phyloP scores from a whole-genome alignment of 768 basidiomycete genomes.

The Amanita rubescens region DNA sequence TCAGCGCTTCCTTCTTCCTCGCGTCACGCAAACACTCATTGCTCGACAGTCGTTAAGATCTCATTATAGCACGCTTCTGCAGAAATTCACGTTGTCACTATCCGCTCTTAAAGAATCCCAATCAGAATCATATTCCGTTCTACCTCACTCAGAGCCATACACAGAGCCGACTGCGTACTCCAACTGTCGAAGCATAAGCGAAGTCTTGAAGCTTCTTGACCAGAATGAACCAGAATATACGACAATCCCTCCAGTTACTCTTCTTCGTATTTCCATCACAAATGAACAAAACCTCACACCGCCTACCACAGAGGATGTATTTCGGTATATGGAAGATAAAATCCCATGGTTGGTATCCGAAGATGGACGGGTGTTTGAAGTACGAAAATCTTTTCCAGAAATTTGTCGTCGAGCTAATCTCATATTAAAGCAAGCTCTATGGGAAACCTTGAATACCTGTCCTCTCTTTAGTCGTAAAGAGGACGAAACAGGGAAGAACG shows the following conservation, averaged over 20 bases:
- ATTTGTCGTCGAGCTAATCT: not conserved
- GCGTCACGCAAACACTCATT: slow-evolving; percentile 46
- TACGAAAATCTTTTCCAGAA: slow-evolving; percentile 18
- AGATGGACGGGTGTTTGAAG: slow-evolving; percentile 49
- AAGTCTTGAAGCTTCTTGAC: slow-evolving; percentile 25
- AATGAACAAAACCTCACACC: slow-evolving; percentile 39
- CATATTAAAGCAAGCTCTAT: slow-evolving; percentile 39
- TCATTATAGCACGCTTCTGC: slow-evolving; percentile 53
- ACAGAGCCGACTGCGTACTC: slow-evolving; percentile 40
- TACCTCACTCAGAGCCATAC: slow-evolving; percentile 47
- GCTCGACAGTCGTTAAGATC: slow-evolving; percentile 55
- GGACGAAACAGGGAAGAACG: slow-evolving; percentile 15
- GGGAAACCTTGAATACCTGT: slow-evolving; percentile 50
- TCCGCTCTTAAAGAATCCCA: slow-evolving; percentile 50
- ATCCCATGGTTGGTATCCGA: slow-evolving; percentile 50
- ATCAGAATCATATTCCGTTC: slow-evolving; percentile 41
- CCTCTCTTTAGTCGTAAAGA: slow-evolving; percentile 35
- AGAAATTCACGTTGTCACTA: slow-evolving; percentile 48
- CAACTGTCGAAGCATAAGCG: slow-evolving; percentile 38
- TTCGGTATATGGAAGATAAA: slow-evolving; percentile 47
- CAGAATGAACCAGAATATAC: slow-evolving; percentile 22
- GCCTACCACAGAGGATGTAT: slow-evolving; percentile 48
- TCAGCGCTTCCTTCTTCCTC: slow-evolving; percentile 65
- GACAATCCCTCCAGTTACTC: slow-evolving; percentile 40
- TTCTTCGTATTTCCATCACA: slow-evolving; percentile 57